Evolutionary conservation across 805 yeast genomes (phyloP), one percentile per base, ranked within the genome.

Genomic region (Saccharomyces kudriavzevii): DNA sequence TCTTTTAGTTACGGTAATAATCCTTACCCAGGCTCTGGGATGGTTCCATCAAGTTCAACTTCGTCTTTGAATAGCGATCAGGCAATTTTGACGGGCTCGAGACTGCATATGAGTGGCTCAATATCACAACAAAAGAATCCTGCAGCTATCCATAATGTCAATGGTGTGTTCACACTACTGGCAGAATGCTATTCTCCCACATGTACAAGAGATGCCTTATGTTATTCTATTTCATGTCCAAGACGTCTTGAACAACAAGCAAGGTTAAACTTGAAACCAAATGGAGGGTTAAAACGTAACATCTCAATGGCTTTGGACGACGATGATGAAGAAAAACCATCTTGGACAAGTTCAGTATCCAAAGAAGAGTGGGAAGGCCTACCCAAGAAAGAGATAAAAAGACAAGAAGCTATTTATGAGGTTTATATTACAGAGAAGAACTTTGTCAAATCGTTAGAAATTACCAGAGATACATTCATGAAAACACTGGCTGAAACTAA

Each of bases 181-280:
- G 88, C 97, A 0, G 96, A 91, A 65, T 94, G 99, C 71, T 94
- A 94, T 65, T 90, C 97, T 0, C 96, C 99, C 31, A 94, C 99
- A 0, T 94, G 99, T 71, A 84, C 96, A 4, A 76, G 95, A 50
- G 95, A 89, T 63, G 76, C 81, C 31, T 74, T 92, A 43, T 94
- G 99, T 71, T 94, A 94, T 70, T 87, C 96, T 46, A 91, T 94
- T 60, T 95, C 97, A 11, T 94, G 99, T 72, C 99, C 99, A 14
- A 80, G 97, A 60, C 79, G 98, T 57, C 74, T 94, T 49, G 98
- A 92, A 70, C 98, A 94, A 70, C 98, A 92, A 66, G 96, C 96
- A 3, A 77, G 98, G 55, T 77, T 89, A 50, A 90, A 91, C 62
- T 78, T 89, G 82, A 88, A 88, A 67, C 89, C 94, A 2, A 86